Conservation (phyloP, 768 basidiomycete genomes). For the Podaxis rugospora region DNA sequence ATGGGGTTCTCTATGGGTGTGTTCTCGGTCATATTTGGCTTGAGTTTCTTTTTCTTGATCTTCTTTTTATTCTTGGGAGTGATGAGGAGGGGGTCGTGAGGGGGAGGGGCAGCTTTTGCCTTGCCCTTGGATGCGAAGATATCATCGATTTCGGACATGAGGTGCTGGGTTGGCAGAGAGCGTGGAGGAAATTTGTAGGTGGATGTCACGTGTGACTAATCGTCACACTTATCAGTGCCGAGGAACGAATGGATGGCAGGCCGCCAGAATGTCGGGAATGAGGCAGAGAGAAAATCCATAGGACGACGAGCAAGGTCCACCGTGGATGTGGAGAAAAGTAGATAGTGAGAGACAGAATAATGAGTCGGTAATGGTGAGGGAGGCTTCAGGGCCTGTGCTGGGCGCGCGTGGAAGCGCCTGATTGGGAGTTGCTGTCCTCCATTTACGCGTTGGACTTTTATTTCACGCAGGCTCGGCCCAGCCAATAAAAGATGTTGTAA, state of each 20-base stretch:
- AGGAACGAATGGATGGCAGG: background rate
- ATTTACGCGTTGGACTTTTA: slow-evolving; percentile 8
- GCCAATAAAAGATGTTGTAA: slow-evolving; percentile 28
- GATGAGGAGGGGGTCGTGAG: slow-evolving; percentile 24
- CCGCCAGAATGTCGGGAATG: background rate
- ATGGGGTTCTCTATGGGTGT: slow-evolving; percentile 13
- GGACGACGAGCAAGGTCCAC: too few relatives aligned
- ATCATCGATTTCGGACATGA: slow-evolving; percentile 79
- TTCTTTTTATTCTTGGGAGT: slow-evolving; percentile 37
- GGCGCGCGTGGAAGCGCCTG: slow-evolving; percentile 9
- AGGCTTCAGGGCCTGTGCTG: slow-evolving; percentile 1
- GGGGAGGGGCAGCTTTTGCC: slow-evolving; percentile 17
- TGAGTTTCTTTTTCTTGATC: slow-evolving; percentile 34
- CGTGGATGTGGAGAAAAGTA: background rate
- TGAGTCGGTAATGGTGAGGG: background rate
- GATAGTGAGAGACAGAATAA: background rate
- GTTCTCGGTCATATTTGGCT: background rate
- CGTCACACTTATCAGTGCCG: background rate
- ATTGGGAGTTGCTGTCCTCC: slow-evolving; percentile 1
- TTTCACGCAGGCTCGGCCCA: slow-evolving; percentile 9
- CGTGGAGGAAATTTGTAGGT: background rate
- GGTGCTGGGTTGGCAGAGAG: background rate
- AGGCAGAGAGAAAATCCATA: background rate
- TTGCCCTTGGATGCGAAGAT: slow-evolving; percentile 66
- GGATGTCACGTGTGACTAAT: slow-evolving; percentile 13